Evolutionary conservation across 768 basidiomycete species (phyloP).

Genomic region (Xerocomus brunneocitrinus): DNA sequence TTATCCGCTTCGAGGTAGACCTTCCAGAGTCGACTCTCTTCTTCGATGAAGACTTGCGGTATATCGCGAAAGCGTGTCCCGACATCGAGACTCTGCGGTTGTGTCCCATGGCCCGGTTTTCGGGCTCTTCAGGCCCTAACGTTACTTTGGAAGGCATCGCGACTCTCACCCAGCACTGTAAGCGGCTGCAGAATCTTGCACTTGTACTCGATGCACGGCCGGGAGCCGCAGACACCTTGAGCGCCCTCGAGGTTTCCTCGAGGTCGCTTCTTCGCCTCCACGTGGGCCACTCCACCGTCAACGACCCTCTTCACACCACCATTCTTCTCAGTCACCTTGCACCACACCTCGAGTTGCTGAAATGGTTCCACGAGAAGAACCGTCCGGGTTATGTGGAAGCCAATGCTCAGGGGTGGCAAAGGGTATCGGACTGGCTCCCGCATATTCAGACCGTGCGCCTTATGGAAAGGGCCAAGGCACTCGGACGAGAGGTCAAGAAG

Average conservation of each 20-base stretch:
- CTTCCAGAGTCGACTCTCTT: constrained; percentile 74
- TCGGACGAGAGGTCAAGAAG: constrained; percentile 16
- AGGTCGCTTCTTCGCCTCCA: constrained; percentile 65
- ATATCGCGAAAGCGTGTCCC: constrained; percentile 58
- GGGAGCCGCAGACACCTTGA: constrained; percentile 43
- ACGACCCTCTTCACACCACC: constrained; percentile 63
- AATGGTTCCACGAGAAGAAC: constrained; percentile 77
- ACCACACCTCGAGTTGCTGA: constrained; percentile 63
- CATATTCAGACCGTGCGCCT: constrained; percentile 64
- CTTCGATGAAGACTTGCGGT: constrained; percentile 53
- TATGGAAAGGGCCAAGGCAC: constrained; percentile 49
- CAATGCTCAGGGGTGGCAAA: constrained; percentile 67
- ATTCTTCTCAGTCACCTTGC: constrained; percentile 75
- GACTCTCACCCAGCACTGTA: constrained; percentile 54
- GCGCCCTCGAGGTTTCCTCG: constrained; percentile 49
- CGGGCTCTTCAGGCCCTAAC: constrained; percentile 46
- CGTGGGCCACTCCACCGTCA: constrained; percentile 70
- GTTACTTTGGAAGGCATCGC: constrained; percentile 63
- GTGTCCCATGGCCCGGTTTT: constrained; percentile 66
- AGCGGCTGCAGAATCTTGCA: constrained; percentile 57
- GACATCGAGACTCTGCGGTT: constrained; percentile 64
- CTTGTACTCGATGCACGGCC: constrained; percentile 58
- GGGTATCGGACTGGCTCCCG: constrained; percentile 63
- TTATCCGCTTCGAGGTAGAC: constrained; percentile 68
- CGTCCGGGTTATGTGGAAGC: constrained; percentile 65